Percentiles rank a stretch among this genome's conserved stretches.
Evolutionary conservation across 306 rosid species (phyloP).

Genomic region (Corylus americana): DNA sequence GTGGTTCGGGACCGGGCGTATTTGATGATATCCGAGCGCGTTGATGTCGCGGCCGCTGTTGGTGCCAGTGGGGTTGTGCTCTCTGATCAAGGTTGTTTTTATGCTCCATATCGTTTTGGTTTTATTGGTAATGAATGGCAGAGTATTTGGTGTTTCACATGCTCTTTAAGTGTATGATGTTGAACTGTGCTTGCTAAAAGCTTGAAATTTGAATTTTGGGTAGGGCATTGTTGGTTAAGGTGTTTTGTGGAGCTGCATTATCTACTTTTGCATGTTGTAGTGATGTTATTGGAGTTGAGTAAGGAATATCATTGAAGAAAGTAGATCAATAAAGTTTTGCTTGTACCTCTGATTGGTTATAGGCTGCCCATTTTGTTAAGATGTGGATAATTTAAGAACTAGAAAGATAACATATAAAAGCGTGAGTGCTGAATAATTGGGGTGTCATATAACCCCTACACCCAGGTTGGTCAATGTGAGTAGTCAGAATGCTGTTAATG

Average conservation of each 20-base stretch:
- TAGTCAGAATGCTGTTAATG: background rate
- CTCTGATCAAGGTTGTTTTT: slow-evolving; percentile 74
- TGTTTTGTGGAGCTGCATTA: background rate
- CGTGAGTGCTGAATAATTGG: background rate
- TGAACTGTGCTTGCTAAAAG: background rate
- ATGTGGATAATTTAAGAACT: background rate
- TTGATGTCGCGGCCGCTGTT: slow-evolving; percentile 88
- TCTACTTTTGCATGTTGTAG: background rate
- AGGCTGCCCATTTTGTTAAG: background rate
- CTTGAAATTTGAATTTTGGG: background rate
- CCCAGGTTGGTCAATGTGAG: background rate
- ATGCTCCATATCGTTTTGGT: background rate
- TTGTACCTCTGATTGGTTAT: background rate
- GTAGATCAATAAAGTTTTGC: background rate
- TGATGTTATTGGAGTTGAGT: background rate
- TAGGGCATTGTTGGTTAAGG: background rate
- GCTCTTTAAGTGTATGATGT: background rate
- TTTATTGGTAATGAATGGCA: background rate
- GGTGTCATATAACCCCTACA: background rate
- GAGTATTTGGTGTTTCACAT: slow-evolving; percentile 2
- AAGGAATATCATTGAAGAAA: background rate
- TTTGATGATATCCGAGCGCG: slow-evolving; percentile 79
- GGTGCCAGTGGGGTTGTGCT: slow-evolving; percentile 78
- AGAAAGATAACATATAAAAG: background rate
- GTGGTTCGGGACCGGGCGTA: slow-evolving; percentile 70